Percentiles rank a stretch among this genome's conserved stretches.
Evolutionary conservation across 2,329 filamentous ascomycete species (phyloP).

Genomic region (Microsporum canis): DNA sequence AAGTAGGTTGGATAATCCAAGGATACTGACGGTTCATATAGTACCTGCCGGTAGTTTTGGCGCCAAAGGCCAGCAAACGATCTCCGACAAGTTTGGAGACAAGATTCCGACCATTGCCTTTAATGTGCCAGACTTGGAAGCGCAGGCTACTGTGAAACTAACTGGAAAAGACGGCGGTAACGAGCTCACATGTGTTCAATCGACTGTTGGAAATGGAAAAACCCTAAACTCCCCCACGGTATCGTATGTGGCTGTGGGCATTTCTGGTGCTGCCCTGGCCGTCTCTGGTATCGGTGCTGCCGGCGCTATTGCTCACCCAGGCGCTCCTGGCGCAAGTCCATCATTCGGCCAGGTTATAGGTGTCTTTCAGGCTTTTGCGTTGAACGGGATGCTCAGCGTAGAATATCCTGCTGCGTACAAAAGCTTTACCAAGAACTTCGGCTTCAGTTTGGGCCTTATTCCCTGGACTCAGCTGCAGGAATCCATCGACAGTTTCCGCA

Average conservation of each 20-base stretch:
- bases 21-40: not conserved
- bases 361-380: slow-evolving; percentile 87
- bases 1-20: not conserved
- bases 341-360: slow-evolving; percentile 75
- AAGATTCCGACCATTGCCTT: slow-evolving; percentile 85
- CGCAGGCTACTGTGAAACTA: slow-evolving; percentile 68
- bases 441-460: slow-evolving; percentile 74
- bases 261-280: slow-evolving; percentile 72
- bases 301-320: slow-evolving; percentile 48
- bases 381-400: slow-evolving; percentile 93
- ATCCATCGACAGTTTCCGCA: slow-evolving; percentile 74
- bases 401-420: slow-evolving; percentile 77
- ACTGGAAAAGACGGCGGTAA: slow-evolving; percentile 47
- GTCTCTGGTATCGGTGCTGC: slow-evolving; percentile 62
- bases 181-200: slow-evolving; percentile 70
- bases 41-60: slow-evolving; percentile 58
- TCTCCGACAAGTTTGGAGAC: slow-evolving; percentile 59
- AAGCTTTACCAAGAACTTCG: slow-evolving; percentile 87
- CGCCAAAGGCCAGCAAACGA: slow-evolving; percentile 58
- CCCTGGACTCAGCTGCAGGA: slow-evolving; percentile 70
- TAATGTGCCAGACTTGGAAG: slow-evolving; percentile 78
- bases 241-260: slow-evolving; percentile 69
- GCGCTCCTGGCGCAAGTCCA: slow-evolving; percentile 59
- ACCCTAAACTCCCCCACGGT: slow-evolving; percentile 63
- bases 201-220: slow-evolving; percentile 77